Conservation (phyloP, 345 rosid species). For the Lepidium africanum region DNA sequence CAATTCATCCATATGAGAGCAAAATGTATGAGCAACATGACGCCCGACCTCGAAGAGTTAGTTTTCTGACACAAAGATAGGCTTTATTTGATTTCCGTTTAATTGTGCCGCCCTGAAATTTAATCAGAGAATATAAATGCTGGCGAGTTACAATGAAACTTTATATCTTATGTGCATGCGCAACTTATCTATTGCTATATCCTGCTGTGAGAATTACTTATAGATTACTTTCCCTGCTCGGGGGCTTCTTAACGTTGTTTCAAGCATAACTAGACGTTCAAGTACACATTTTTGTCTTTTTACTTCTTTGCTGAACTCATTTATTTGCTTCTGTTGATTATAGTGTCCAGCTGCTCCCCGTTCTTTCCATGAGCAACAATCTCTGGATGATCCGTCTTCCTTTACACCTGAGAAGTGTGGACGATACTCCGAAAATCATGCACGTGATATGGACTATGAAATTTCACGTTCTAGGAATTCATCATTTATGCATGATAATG, state of each 20-base stretch:
- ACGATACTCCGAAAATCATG: slow-evolving; percentile 43
- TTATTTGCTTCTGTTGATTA: slow-evolving; percentile 7
- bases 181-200: not conserved
- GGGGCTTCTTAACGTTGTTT: not conserved
- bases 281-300: not conserved
- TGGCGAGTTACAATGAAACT: not conserved
- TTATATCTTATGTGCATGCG: not conserved
- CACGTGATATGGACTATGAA: slow-evolving; percentile 46
- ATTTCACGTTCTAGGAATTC: slow-evolving; percentile 44
- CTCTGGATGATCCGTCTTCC: slow-evolving; percentile 52
- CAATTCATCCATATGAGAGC: slow-evolving; percentile 47
- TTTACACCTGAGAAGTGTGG: slow-evolving; percentile 47
- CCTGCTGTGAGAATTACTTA: not conserved
- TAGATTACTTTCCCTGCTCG: not conserved
- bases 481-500: slow-evolving; percentile 51
- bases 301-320: not conserved
- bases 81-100: slow-evolving; percentile 10
- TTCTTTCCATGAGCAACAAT: slow-evolving; percentile 57
- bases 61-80: slow-evolving; percentile 31
- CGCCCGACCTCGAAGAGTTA: slow-evolving; percentile 55
- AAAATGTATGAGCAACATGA: slow-evolving; percentile 54
- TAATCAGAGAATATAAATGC: not conserved
- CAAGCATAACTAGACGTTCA: not conserved
- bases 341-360: slow-evolving; percentile 44
- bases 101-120: not conserved